Percentiles rank a stretch among this genome's conserved stretches.
phyloP scores from a whole-genome alignment of 305 asterid species.

The Fraxinus dipetala region DNA sequence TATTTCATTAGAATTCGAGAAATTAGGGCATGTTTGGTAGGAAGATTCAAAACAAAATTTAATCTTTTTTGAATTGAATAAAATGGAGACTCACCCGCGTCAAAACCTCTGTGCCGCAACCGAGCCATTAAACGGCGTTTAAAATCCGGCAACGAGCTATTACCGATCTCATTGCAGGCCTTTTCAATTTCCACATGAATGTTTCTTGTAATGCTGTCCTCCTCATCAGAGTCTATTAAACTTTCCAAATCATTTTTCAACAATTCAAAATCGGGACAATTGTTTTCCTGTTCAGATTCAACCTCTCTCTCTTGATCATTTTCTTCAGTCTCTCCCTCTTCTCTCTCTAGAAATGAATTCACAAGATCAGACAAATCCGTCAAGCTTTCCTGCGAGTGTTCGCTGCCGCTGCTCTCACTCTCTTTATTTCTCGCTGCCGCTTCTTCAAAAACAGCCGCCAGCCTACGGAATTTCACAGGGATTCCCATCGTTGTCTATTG shows the following conservation, averaged over 20 bases:
- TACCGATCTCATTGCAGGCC: constrained; percentile 26
- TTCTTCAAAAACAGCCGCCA: constrained; percentile 66
- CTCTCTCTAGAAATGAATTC: constrained; percentile 66
- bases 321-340: constrained; percentile 17
- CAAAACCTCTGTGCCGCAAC: constrained; percentile 58
- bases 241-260: constrained; percentile 35
- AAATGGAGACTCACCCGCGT: constrained; percentile 56
- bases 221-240: constrained; percentile 17
- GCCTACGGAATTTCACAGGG: constrained; percentile 51
- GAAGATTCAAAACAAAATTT: not conserved
- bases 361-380: constrained; percentile 63
- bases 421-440: constrained; percentile 44
- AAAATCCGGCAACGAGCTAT: constrained; percentile 32
- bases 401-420: constrained; percentile 89
- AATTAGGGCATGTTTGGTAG: not conserved
- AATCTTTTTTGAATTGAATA: not conserved
- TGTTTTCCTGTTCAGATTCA: constrained; percentile 21
- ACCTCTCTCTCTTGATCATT: constrained; percentile 11
- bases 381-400: constrained; percentile 42
- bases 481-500: constrained; percentile 35
- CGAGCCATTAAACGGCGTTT: constrained; percentile 68
- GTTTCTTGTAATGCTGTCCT: constrained; percentile 19
- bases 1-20: constrained; percentile 6
- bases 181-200: constrained; percentile 40
- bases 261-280: constrained; percentile 26